phyloP scores from a whole-genome alignment of 2,329 filamentous ascomycete species.

The Monilinia polystroma region DNA sequence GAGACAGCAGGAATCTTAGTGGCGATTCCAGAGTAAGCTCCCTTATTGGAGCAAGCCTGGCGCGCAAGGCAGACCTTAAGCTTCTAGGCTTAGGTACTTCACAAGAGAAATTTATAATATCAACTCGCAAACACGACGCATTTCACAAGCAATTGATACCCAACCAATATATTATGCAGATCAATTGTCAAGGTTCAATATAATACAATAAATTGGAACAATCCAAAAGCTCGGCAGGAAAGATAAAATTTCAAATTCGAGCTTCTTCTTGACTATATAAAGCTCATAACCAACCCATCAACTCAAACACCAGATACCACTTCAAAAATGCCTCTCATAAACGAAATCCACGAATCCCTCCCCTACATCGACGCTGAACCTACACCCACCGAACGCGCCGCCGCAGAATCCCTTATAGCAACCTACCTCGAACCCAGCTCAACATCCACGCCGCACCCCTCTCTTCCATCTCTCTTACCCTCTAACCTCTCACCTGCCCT shows the following conservation, averaged over 20 bases:
- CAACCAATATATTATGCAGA: background rate
- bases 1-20: background rate
- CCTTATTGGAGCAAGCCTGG: conserved; percentile 12
- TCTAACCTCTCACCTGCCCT: conserved; percentile 66
- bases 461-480: conserved; percentile 57
- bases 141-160: background rate
- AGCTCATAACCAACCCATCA: conserved; percentile 17
- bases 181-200: background rate
- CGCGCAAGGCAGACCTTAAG: conserved; percentile 22
- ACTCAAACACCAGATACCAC: background rate
- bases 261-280: conserved; percentile 4
- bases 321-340: conserved; percentile 35
- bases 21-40: conserved; percentile 6
- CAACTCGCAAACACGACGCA: conserved; percentile 1
- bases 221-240: background rate
- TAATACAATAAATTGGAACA: background rate
- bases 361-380: conserved; percentile 72
- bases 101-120: background rate
- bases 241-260: background rate
- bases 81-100: conserved; percentile 4
- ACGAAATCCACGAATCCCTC: conserved; percentile 37
- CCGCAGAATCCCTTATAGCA: conserved; percentile 68
- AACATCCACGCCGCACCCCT: conserved; percentile 44
- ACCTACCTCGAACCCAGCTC: conserved; percentile 54
- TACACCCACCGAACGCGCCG: conserved; percentile 59